A percentile compares a stretch with the other conserved stretches of the same genome.
These are phyloP conservation scores for Cicer cuneatum DNA, from an alignment of 306 rosid species.

Conservation along the genomic window DNA sequence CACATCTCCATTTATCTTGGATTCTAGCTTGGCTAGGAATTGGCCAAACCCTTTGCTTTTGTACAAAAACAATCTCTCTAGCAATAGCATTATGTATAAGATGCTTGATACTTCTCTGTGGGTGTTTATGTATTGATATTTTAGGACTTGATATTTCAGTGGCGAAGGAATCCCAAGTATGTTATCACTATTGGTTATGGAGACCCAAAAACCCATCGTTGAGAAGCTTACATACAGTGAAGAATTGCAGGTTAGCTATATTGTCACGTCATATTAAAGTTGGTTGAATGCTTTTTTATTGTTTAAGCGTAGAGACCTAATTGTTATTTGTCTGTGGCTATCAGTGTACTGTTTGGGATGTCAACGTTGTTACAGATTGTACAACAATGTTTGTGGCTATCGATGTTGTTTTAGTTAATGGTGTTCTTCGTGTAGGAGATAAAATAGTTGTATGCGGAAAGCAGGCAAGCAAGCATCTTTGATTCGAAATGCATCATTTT, in stretches of 20 bases:
- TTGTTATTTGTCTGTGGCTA: constrained; percentile 42
- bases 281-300: constrained; percentile 38
- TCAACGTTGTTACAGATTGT: constrained; percentile 80
- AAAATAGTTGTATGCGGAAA: constrained; percentile 90
- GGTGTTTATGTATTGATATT: constrained; percentile 40
- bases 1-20: not conserved
- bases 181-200: constrained; percentile 71
- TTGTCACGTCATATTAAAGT: constrained; percentile 27
- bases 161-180: constrained; percentile 94
- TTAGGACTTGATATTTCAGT: constrained; percentile 52
- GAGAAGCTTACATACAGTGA: constrained; percentile 82
- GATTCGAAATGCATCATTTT: constrained; percentile 24
- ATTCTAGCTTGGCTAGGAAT: not conserved
- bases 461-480: constrained; percentile 62
- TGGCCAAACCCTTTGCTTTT: not conserved
- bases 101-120: not conserved
- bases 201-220: constrained; percentile 86
- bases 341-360: constrained; percentile 93
- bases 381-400: constrained; percentile 66
- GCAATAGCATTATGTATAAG: not conserved
- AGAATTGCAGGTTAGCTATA: constrained; percentile 79
- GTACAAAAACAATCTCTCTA: not conserved
- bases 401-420: constrained; percentile 88
- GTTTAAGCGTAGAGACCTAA: constrained; percentile 47
- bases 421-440: constrained; percentile 95